Conservation (phyloP, 1,284 basidiomycete genomes). For the Retiboletus fuscus region DNA sequence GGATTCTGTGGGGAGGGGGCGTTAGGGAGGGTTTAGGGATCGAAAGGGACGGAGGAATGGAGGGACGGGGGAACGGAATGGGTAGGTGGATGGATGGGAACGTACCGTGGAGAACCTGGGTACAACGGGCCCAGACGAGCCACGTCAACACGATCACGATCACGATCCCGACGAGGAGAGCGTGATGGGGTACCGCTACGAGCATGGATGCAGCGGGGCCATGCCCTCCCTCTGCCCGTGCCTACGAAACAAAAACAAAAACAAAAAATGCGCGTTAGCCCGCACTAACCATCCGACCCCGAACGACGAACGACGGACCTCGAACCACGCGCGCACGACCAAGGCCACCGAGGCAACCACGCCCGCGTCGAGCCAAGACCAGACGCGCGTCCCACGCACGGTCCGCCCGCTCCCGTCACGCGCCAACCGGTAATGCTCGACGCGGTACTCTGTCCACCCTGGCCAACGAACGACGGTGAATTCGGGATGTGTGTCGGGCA, state of each 20-base stretch:
- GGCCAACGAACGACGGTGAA: constrained; percentile 45
- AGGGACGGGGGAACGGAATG: not conserved
- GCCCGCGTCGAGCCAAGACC: constrained; percentile 54
- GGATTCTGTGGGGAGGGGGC: constrained; percentile 64
- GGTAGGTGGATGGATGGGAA: not conserved
- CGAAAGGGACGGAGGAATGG: no score
- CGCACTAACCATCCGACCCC: not conserved
- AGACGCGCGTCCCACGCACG: constrained; percentile 45
- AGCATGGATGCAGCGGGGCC: not conserved
- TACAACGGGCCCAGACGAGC: constrained; percentile 55
- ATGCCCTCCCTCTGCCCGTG: not conserved
- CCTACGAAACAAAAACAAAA: not conserved
- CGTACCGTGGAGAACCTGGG: constrained; percentile 68
- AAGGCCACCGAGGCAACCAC: constrained; percentile 40
- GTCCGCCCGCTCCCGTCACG: constrained; percentile 54
- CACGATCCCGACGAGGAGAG: constrained; percentile 16
- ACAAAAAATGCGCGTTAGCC: not conserved
- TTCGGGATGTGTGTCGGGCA: constrained; percentile 7
- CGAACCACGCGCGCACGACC: no score
- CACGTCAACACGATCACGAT: constrained; percentile 28
- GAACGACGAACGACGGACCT: not conserved
- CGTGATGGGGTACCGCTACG: not conserved
- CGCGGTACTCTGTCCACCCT: constrained; percentile 64
- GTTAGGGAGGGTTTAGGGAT: not conserved
- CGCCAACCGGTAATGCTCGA: constrained; percentile 61